Percentiles rank a stretch among this genome's conserved stretches.
Conservation (phyloP, 495 filamentous ascomycete genomes). For the Neurospora discreta region DNA sequence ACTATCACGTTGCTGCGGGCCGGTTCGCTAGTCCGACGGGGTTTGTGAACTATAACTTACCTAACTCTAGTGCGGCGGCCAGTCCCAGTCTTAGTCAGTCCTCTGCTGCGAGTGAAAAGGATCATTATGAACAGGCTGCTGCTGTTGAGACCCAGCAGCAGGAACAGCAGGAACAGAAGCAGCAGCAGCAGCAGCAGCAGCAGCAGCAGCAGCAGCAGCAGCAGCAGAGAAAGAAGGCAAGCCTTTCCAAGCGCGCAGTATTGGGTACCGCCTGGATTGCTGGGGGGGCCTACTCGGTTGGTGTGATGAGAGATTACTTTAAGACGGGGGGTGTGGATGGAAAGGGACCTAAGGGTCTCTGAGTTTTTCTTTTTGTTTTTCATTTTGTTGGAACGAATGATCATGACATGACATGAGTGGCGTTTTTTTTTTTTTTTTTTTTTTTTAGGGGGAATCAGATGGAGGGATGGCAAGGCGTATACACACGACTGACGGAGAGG, state of each 20-base stretch:
- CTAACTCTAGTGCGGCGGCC: conserved; percentile 11
- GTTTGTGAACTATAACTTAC: conserved; percentile 45
- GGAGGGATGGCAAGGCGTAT: neutral
- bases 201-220: conserved; percentile 16
- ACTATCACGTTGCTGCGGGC: conserved; percentile 32
- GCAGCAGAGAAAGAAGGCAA: conserved; percentile 23
- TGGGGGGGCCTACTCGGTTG: conserved; percentile 54
- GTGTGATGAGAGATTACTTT: conserved; percentile 58
- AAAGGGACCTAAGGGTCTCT: conserved; percentile 41
- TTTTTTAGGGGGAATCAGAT: neutral
- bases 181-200: conserved; percentile 12
- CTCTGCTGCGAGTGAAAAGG: conserved; percentile 19
- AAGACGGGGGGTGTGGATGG: conserved; percentile 47
- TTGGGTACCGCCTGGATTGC: conserved; percentile 49
- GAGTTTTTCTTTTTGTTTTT: neutral
- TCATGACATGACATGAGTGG: neutral
- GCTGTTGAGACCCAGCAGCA: neutral
- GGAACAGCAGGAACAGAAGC: neutral
- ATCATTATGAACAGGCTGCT: conserved; percentile 46
- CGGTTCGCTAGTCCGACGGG: conserved; percentile 44
- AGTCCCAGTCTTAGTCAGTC: conserved; percentile 9
- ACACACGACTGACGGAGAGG: neutral
- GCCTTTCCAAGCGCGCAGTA: conserved; percentile 37
- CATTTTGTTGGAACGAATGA: neutral
- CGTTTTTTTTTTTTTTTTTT: neutral